Percentiles rank a stretch among this genome's conserved stretches.
Conservation (phyloP, 176 grass and related monocot genomes). For the Phragmites australis region DNA sequence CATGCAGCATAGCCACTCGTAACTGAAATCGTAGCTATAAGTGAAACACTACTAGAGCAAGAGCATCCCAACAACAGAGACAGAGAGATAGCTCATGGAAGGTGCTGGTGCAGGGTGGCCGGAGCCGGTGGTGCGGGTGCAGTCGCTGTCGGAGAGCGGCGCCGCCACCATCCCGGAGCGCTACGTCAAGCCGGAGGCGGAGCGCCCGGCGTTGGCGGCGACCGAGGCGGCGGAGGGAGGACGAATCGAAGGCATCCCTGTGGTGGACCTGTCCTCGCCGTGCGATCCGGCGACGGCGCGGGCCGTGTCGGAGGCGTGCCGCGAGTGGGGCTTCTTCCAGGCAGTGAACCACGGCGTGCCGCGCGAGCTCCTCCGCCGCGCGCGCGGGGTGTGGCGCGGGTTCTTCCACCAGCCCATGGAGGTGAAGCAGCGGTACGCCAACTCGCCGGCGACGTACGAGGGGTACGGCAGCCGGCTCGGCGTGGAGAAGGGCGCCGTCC, state of each 20-base stretch:
- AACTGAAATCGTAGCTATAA: background rate
- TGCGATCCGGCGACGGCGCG: slow-evolving; percentile 10
- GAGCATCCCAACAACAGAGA: background rate
- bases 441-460: slow-evolving; percentile 78
- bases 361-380: slow-evolving; percentile 38
- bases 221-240: rapidly evolving
- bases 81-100: slow-evolving; percentile 18
- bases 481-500: slow-evolving; percentile 53
- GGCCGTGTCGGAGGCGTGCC: slow-evolving; percentile 57
- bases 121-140: slow-evolving; percentile 76
- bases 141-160: slow-evolving; percentile 69
- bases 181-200: slow-evolving; percentile 66
- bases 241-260: slow-evolving; percentile 31
- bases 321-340: slow-evolving; percentile 93
- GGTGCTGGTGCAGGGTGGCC: slow-evolving; percentile 46
- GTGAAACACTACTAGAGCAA: background rate
- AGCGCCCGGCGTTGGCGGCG: slow-evolving; percentile 21
- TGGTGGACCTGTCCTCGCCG: slow-evolving; percentile 58
- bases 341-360: slow-evolving; percentile 82
- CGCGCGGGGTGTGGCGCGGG: slow-evolving; percentile 47
- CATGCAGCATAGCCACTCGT: background rate
- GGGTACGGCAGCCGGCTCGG: slow-evolving; percentile 91
- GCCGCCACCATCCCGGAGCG: slow-evolving; percentile 40
- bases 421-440: slow-evolving; percentile 71
- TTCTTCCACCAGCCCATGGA: slow-evolving; percentile 72